Evolutionary conservation across 108 stramenopile species (phyloP), one percentile per base, ranked within the genome.

Genomic region (Pseudonitzschia delicatissima): DNA sequence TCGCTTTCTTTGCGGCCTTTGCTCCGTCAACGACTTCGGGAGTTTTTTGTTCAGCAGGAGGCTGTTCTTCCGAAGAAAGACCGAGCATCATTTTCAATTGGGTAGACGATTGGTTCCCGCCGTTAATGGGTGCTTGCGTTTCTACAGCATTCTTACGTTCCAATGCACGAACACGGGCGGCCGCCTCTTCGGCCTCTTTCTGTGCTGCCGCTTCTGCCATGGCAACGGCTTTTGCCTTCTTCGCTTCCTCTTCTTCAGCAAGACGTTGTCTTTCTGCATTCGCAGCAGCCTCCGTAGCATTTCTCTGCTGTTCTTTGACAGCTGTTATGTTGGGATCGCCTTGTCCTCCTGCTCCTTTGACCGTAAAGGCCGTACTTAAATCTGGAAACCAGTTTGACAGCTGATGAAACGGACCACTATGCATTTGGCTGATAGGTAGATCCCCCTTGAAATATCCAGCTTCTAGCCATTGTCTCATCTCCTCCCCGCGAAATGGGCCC

Each of bases 381-480:
- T 96, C 89, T 5, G 91, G 86, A 64, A 92, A 96, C 49, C 79
- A 76, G 25, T 67, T 66, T 9, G 77, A 74, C 27, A 96, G 66
- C 9, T 86, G 73, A 45, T 61, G 64, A 69, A 96, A 96, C 20
- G 88, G 87, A 39, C 92, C 96, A 61, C 45, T 67, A 11, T 74
- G 67, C 39, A 82, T 72, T 58, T 90, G 89, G 32, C 92, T 90
- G 36, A 97, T 91, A 11, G 92, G 93, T 34, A 95, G 73, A 50
- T 95, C 91, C 7, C 91, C 92, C 75, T 97, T 92, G 69, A 98
- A 98, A 77, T 98, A 98, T 8, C 98, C 98, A 45, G 93, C 94
- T 68, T 96, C 95, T 42, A 96, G 79, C 98, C 98, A 98, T 80
- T 97, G 95, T 44, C 95, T 79, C 98, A 98, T 98, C 66, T 97